Base-by-base conservation (phyloP, 805 yeast genomes). In the Saccharomycopsis babjevae region DNA sequence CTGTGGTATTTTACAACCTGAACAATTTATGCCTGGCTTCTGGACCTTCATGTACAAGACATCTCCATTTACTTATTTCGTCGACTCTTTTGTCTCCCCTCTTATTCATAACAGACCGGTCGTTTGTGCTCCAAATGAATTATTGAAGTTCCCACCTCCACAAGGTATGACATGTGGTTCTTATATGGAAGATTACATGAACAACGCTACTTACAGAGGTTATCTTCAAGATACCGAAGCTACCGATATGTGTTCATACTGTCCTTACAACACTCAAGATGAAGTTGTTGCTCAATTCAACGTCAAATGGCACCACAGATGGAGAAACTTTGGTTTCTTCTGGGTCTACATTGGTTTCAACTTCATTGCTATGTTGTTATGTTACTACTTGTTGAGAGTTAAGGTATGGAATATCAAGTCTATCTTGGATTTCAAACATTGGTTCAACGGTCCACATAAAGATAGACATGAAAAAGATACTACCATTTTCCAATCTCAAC, bases 321-420 rank as follows among this genome's bases (percentile, higher is more conserved):
- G 89, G 88, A 82, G 88, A 77, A 81, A 84, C 68, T 77, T 77
- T 65, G 89, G 89, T 67, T 76, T 84, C 65, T 74, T 80, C 71
- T 73, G 76, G 74, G 78, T 71, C 28, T 78, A 69, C 69, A 74
- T 77, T 58, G 57, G 69, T 36, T 73, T 78, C 71, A 77, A 78
- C 67, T 65, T 74, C 36, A 55, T 61, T 58, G 75, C 73, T 13
- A 79, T 80, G 82, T 65, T 71, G 28, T 46, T 57, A 1, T 69
- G 73, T 57, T 74, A 74, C 66, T 74, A 70, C 60, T 34, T 71
- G 32, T 68, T 71, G 71, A 74, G 77, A 71, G 76, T 74, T 20
- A 73, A 70, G 46, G 79, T 74, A 52, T 73, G 66, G 67, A 73
- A 69, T 6, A 62, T 66, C 61, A 68, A 66, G 50, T 66, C 71